Percentiles rank a stretch among this genome's conserved stretches.
Evolutionary conservation across 1,284 basidiomycete species (phyloP).

Genomic region (Melampsora abietis-canadensis): DNA sequence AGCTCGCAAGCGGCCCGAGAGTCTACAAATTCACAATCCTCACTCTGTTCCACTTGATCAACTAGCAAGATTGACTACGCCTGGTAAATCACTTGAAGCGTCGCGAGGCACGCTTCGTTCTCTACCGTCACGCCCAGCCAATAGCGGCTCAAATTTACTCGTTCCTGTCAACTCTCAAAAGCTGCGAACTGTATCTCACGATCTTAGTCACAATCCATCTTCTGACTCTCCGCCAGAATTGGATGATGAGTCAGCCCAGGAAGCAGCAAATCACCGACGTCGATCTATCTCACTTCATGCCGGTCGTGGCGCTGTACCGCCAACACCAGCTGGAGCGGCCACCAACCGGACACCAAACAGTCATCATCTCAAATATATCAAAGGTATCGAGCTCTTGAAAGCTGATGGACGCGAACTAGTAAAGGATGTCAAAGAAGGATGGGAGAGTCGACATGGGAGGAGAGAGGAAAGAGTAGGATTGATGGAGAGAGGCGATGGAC

Average conservation of each 20-base stretch:
- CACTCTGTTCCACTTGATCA: slow-evolving; percentile 30
- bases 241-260: not conserved
- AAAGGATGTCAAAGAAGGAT: slow-evolving; percentile 23
- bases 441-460: slow-evolving; percentile 14
- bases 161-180: not conserved
- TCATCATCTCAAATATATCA: not conserved
- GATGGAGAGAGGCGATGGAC: not conserved
- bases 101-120: not conserved
- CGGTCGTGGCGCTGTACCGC: not conserved
- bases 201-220: not conserved
- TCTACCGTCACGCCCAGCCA: not conserved
- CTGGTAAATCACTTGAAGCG: not conserved
- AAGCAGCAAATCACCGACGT: not conserved
- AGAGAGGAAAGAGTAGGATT: slow-evolving; percentile 10
- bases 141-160: not conserved
- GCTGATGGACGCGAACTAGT: slow-evolving; percentile 14
- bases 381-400: slow-evolving; percentile 9
- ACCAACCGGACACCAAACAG: not conserved
- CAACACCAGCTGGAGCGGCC: not conserved
- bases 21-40: slow-evolving; percentile 32
- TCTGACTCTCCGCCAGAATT: not conserved
- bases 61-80: not conserved
- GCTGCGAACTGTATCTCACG: slow-evolving; percentile 9
- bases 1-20: slow-evolving; percentile 15
- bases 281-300: slow-evolving; percentile 21